phyloP scores from a whole-genome alignment of 306 rosid species.

The Rosa persica region DNA sequence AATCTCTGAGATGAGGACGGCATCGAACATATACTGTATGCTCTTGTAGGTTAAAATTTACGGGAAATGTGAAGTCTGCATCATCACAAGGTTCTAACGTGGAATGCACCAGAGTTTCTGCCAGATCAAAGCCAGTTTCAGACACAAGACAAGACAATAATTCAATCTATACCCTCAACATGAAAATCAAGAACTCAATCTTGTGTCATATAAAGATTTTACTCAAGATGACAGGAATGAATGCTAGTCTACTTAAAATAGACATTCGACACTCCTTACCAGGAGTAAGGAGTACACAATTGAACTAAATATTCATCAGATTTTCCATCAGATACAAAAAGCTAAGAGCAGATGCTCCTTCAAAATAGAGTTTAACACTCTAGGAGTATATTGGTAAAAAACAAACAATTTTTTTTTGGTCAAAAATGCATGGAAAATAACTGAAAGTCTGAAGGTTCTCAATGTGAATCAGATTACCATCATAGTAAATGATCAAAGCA shows the following conservation, averaged over 20 bases:
- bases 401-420: not conserved
- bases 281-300: not conserved
- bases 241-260: not conserved
- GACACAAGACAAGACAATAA: constrained; percentile 5
- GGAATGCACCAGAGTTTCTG: constrained; percentile 99
- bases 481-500: not conserved
- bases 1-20: constrained; percentile 91
- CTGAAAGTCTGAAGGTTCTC: not conserved
- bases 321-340: not conserved
- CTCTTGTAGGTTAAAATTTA: constrained; percentile 82
- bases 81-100: constrained; percentile 86
- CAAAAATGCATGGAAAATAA: not conserved
- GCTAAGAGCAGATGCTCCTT: not conserved
- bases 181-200: not conserved
- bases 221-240: not conserved
- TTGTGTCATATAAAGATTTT: not conserved
- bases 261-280: not conserved
- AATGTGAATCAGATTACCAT: not conserved
- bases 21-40: constrained; percentile 93
- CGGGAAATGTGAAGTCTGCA: constrained; percentile 89
- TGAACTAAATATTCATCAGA: not conserved
- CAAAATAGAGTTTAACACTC: not conserved
- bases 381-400: not conserved
- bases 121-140: constrained; percentile 33
- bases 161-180: not conserved